Evolutionary conservation across 1,139 yeast genomes (phyloP).

Genomic region (Blastobotrys serpentis): DNA sequence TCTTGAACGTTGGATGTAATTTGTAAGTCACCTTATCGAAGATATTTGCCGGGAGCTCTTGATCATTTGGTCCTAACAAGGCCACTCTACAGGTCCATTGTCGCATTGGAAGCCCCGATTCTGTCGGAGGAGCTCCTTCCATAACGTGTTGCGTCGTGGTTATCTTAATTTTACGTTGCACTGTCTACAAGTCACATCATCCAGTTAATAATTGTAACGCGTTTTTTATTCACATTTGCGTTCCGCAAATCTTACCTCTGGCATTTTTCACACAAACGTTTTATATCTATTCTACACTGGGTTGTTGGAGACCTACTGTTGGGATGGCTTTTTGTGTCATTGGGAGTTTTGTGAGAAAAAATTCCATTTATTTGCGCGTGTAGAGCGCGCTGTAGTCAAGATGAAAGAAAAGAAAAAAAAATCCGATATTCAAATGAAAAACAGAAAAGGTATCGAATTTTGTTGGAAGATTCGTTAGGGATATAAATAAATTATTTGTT

Average conservation of each 20-base stretch:
- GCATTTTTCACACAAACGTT: constrained; percentile 15
- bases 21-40: constrained; percentile 92
- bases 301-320: neutral
- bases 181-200: constrained; percentile 42
- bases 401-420: too few relatives aligned
- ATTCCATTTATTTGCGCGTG: too few relatives aligned
- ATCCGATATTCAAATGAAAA: too few relatives aligned
- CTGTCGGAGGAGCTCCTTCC: constrained; percentile 82
- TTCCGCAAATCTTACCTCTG: constrained; percentile 20
- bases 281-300: neutral
- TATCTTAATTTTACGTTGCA: constrained; percentile 84
- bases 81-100: constrained; percentile 82
- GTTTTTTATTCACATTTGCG: too few relatives aligned
- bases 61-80: constrained; percentile 75
- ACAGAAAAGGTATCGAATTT: too few relatives aligned
- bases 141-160: constrained; percentile 83
- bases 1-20: constrained; percentile 90
- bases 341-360: too few relatives aligned
- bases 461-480: too few relatives aligned
- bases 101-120: constrained; percentile 93
- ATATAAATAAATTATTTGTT: too few relatives aligned
- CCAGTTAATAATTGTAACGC: neutral
- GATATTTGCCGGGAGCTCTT: constrained; percentile 80
- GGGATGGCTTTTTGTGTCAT: too few relatives aligned
- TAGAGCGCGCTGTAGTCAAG: too few relatives aligned